A percentile compares a stretch with the other conserved stretches of the same genome.
Conservation (phyloP, 257 asterid genomes). For the Buddleja alternifolia region DNA sequence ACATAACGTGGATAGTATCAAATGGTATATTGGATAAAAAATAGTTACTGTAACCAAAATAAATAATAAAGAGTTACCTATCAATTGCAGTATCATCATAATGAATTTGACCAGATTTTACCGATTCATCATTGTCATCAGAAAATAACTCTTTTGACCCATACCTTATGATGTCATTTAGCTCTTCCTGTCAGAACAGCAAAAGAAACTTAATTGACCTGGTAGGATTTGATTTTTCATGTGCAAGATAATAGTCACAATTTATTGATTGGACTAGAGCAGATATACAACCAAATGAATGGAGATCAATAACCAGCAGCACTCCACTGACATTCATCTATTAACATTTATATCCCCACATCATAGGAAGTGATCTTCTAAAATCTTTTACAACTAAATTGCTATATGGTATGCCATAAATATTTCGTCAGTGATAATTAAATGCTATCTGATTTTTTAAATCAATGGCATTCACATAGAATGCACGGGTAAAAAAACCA, state of each 20-base stretch:
- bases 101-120: constrained; percentile 93
- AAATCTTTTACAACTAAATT: constrained; percentile 22
- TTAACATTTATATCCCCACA: constrained; percentile 5
- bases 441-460: not conserved
- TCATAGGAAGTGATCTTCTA: constrained; percentile 3
- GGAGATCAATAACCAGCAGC: constrained; percentile 14
- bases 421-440: not conserved
- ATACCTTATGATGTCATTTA: constrained; percentile 92
- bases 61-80: constrained; percentile 64
- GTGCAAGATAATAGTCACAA: not conserved
- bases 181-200: constrained; percentile 70
- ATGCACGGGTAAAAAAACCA: constrained; percentile 1
- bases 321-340: constrained; percentile 17
- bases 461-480: constrained; percentile 22
- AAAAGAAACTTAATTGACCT: not conserved
- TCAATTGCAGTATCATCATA: constrained; percentile 96
- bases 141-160: constrained; percentile 96
- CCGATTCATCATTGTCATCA: constrained; percentile 89
- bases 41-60: too few species aligned
- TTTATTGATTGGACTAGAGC: too few species aligned
- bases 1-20: constrained; percentile 12
- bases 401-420: not conserved
- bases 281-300: not conserved
- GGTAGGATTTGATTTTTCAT: not conserved
- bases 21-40: constrained; percentile 15